Evolutionary conservation across 1,284 basidiomycete species (phyloP).

Genomic region (Ustilago cynodontis): DNA sequence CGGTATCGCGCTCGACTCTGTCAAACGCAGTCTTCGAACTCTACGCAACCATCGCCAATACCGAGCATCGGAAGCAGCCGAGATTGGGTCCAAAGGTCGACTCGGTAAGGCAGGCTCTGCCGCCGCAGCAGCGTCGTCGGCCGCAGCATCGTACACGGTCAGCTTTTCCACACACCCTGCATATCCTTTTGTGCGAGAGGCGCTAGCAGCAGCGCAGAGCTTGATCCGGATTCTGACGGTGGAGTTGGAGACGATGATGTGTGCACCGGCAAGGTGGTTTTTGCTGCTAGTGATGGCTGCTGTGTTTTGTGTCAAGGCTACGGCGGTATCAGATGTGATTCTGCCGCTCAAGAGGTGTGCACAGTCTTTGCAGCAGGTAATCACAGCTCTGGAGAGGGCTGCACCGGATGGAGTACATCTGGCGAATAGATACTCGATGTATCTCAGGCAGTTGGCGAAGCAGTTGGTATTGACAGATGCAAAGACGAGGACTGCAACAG

Average conservation of each 20-base stretch:
- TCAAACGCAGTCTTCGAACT: conserved; percentile 48
- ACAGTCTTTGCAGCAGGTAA: conserved; percentile 52
- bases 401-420: conserved; percentile 53
- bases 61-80: conserved; percentile 48
- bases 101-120: conserved; percentile 30
- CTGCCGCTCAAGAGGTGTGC: conserved; percentile 51
- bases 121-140: conserved; percentile 19
- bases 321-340: conserved; percentile 52
- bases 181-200: conserved; percentile 56
- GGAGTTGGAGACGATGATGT: conserved; percentile 56
- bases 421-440: conserved; percentile 50
- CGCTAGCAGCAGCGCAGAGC: conserved; percentile 54
- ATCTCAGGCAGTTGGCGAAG: conserved; percentile 49
- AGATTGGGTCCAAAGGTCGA: conserved; percentile 49
- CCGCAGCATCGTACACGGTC: conserved; percentile 35
- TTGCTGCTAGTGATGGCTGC: conserved; percentile 56
- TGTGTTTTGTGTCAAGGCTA: conserved; percentile 55
- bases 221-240: conserved; percentile 54
- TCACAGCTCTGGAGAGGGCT: conserved; percentile 42
- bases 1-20: conserved; percentile 53
- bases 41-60: conserved; percentile 42
- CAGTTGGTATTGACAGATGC: conserved; percentile 52
- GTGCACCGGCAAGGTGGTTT: conserved; percentile 57
- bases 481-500: conserved; percentile 29
- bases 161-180: conserved; percentile 54